Evolutionary conservation across 331 rosid genomes (phyloP), one percentile per base, ranked within the genome.

Genomic region (Dryas integrifolia): DNA sequence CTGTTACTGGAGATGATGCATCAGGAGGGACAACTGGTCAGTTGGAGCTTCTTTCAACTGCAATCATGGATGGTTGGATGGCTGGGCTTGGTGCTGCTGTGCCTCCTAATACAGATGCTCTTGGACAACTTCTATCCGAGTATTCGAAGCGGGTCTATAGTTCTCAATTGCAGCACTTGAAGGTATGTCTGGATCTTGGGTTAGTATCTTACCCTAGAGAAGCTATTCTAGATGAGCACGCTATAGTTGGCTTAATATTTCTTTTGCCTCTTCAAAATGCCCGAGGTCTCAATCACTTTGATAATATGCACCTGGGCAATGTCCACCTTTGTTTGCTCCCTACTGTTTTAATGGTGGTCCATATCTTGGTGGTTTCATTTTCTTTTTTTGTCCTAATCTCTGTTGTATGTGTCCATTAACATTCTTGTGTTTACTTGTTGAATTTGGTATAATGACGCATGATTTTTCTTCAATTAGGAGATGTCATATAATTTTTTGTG

Each of bases 21-120:
- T 81, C 84, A 3, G 96, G 89, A 58, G 98, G 92, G 9, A 76
- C 97, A 72, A 89, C 97, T 73, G 96, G 98, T 87, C 97, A 91
- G 84, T 80, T 95, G 86, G 98, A 95, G 85, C 98, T 95, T 81
- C 96, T 95, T 84, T 95, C 98, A 80, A 95, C 98, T 73, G 97
- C 98, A 72, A 89, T 91, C 77, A 95, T 95, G 98, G 98, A 95
- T 84, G 97, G 98, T 76, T 95, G 98, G 97, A 95, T 92, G 92
- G 98, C 96, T 67, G 98, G 96, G 77, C 96, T 95, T 74, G 96
- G 98, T 82, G 98, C 97, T 76, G 98, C 98, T 18, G 59, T 88
- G 73, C 97, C 97, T 85, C 97, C 96, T 38, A 68, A 81, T 38
- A 91, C 98, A 14, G 98, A 94, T 84, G 98, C 98, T 62, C 92